Conservation (phyloP, 176 grass and related monocot genomes). For the Bromus sterilis region DNA sequence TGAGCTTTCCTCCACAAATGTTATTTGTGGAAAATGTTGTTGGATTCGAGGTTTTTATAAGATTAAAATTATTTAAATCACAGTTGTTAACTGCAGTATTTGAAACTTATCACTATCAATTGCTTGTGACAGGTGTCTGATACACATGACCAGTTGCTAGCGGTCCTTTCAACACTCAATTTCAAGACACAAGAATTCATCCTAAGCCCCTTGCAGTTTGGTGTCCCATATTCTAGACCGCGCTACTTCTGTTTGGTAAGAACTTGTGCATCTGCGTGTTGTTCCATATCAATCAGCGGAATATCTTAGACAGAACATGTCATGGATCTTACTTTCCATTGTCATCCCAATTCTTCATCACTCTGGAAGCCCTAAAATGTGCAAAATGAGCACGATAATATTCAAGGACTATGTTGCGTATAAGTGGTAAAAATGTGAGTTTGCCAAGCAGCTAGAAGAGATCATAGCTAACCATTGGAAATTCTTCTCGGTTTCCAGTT, state of each 20-base stretch:
- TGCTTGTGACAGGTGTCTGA: conserved; percentile 63
- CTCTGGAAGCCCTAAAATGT: not conserved
- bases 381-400: not conserved
- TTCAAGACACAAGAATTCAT: conserved; percentile 91
- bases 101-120: not conserved
- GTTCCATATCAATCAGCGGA: not conserved
- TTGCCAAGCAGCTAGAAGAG: not conserved
- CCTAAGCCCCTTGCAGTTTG: conserved; percentile 88
- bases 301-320: not conserved
- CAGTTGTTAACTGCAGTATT: not conserved
- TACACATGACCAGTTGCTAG: conserved; percentile 70
- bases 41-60: conserved; percentile 81
- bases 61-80: not conserved
- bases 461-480: not conserved
- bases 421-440: not conserved
- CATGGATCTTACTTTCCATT: not conserved
- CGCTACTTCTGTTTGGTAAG: conserved; percentile 94
- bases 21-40: conserved; percentile 96
- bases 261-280: not conserved
- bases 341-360: not conserved
- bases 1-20: conserved; percentile 69
- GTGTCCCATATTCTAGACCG: conserved; percentile 95
- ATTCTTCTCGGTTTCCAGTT: not conserved
- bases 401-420: not conserved
- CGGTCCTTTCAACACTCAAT: conserved; percentile 64